Percentiles rank a stretch among this genome's conserved stretches.
Evolutionary conservation across 208 protist species (phyloP).

Genomic region (Leishmania turanica): DNA sequence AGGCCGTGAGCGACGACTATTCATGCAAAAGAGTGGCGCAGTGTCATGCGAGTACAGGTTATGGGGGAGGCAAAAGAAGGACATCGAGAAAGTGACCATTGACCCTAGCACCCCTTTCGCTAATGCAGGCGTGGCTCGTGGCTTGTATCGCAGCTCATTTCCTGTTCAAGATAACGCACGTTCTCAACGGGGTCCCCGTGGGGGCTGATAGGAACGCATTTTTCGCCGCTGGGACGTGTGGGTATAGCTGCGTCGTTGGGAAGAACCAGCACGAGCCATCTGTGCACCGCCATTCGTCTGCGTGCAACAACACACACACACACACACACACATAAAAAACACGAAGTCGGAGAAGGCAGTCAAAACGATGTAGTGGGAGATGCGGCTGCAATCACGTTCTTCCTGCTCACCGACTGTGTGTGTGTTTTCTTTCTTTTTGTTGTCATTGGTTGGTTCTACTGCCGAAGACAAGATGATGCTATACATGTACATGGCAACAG

Average conservation of each 20-base stretch:
- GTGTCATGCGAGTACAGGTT: background rate
- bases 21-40: background rate
- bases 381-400: background rate
- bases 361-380: background rate
- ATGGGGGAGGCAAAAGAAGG: background rate
- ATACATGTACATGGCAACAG: conserved; percentile 17
- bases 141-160: background rate
- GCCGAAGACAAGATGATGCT: background rate
- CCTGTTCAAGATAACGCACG: background rate
- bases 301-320: background rate
- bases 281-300: background rate
- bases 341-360: background rate
- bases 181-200: background rate
- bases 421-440: background rate
- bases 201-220: background rate
- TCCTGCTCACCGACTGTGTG: background rate
- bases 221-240: background rate
- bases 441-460: background rate
- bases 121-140: background rate
- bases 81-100: background rate
- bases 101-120: background rate
- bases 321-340: no score
- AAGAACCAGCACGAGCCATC: background rate
- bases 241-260: no score
- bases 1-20: background rate